Evolutionary conservation across 768 basidiomycete species (phyloP).

Genomic region (Pisolithus albus): DNA sequence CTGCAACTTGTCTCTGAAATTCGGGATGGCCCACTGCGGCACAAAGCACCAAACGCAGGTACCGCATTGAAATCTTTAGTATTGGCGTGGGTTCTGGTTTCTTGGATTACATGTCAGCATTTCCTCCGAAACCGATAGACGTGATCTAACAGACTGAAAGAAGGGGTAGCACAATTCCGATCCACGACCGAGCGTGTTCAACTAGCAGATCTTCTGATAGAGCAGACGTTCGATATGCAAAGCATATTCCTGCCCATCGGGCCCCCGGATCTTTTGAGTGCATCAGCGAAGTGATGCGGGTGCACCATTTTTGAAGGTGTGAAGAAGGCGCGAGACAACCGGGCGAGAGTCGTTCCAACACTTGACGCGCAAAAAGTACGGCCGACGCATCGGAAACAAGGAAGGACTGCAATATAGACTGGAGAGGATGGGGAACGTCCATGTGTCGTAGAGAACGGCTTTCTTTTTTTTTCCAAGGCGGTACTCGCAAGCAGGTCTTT

Average conservation of each 20-base stretch:
- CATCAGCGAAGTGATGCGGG: slow-evolving; percentile 66
- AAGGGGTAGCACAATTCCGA: slow-evolving; percentile 54
- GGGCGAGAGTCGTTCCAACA: slow-evolving; percentile 48
- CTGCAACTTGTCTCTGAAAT: slow-evolving; percentile 73
- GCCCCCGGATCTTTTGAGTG: slow-evolving; percentile 72
- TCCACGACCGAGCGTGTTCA: slow-evolving; percentile 69
- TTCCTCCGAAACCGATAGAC: slow-evolving; percentile 10
- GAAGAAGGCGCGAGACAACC: slow-evolving; percentile 53
- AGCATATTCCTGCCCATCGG: slow-evolving; percentile 73
- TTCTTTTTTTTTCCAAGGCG: not conserved
- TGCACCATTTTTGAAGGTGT: slow-evolving; percentile 68
- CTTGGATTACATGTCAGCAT: slow-evolving; percentile 32
- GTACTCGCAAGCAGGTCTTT: not conserved
- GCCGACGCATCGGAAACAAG: slow-evolving; percentile 63
- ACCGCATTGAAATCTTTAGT: slow-evolving; percentile 57
- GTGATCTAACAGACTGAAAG: slow-evolving; percentile 53
- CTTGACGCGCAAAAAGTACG: slow-evolving; percentile 50
- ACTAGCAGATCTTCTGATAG: slow-evolving; percentile 55
- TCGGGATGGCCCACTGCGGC: slow-evolving; percentile 57
- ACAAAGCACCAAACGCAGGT: slow-evolving; percentile 56
- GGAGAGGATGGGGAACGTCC: slow-evolving; percentile 49
- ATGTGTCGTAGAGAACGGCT: slow-evolving; percentile 19
- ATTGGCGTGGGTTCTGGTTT: slow-evolving; percentile 60
- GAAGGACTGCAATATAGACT: slow-evolving; percentile 61
- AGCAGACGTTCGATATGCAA: slow-evolving; percentile 60